A percentile compares a stretch with the other conserved stretches of the same genome.
Conservation (phyloP, 345 rosid genomes). For the Aethionema arabicum region DNA sequence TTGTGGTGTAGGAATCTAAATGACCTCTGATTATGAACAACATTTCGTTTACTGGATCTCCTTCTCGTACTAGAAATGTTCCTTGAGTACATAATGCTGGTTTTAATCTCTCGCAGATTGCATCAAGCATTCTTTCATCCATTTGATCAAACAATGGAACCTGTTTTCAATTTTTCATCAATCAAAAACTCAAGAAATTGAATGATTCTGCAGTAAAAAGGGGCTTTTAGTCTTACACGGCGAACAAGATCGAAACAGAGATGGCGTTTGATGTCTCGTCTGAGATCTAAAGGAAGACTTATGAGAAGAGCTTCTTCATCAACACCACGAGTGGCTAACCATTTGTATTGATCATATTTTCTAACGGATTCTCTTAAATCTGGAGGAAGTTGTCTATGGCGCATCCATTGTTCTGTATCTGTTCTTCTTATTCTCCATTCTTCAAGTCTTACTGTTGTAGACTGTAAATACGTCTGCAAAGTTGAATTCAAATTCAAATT, state of each 20-base stretch:
- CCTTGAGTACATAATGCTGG: conserved; percentile 77
- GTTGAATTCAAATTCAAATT: not conserved
- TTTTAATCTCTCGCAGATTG: conserved; percentile 83
- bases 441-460: conserved; percentile 76
- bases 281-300: conserved; percentile 78
- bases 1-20: conserved; percentile 84
- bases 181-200: not conserved
- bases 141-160: conserved; percentile 90
- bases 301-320: conserved; percentile 75
- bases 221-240: conserved; percentile 57
- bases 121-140: conserved; percentile 93
- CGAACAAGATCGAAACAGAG: conserved; percentile 90
- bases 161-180: conserved; percentile 35
- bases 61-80: conserved; percentile 77
- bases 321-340: conserved; percentile 89
- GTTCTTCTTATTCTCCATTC: conserved; percentile 93
- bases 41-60: conserved; percentile 90
- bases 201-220: not conserved
- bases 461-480: conserved; percentile 75
- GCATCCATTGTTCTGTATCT: conserved; percentile 97
- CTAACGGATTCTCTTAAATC: conserved; percentile 65
- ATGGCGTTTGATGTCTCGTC: conserved; percentile 87
- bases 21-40: conserved; percentile 83
- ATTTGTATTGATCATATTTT: conserved; percentile 79
- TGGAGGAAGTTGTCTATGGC: conserved; percentile 77